Percentiles rank a stretch among this genome's conserved stretches.
Conservation (phyloP, 2,329 filamentous ascomycete species). For the Myriosclerotinia scirpicola region DNA sequence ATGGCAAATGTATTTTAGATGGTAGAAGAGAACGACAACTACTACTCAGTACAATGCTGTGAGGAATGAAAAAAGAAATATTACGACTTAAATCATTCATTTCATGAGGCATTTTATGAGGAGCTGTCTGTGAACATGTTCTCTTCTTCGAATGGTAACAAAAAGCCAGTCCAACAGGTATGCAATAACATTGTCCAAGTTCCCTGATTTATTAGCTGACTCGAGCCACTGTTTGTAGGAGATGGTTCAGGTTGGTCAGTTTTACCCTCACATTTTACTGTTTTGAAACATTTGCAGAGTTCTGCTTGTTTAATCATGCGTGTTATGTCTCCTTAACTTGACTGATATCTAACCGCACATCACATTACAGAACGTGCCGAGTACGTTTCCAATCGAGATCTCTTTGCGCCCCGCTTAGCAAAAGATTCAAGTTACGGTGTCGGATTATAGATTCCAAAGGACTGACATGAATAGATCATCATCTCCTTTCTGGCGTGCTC, state of each 20-base stretch:
- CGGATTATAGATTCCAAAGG: neutral
- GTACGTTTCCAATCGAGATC: constrained; percentile 20
- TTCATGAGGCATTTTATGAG: no score
- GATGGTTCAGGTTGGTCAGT: constrained; percentile 99
- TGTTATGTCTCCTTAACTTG: neutral
- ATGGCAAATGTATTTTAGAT: constrained; percentile 3
- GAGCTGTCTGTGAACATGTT: constrained; percentile 54
- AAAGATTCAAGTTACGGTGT: constrained; percentile 3
- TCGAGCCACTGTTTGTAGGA: constrained; percentile 59
- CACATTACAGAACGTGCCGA: constrained; percentile 21
- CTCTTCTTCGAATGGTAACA: constrained; percentile 62
- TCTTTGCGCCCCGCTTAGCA: constrained; percentile 23
- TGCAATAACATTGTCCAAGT: constrained; percentile 36
- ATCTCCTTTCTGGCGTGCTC: constrained; percentile 83
- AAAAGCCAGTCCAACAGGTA: constrained; percentile 73
- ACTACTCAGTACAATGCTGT: neutral
- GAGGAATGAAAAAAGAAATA: constrained; percentile 4
- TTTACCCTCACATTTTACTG: constrained; percentile 30
- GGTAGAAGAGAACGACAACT: neutral
- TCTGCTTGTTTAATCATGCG: constrained; percentile 12
- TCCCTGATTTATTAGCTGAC: constrained; percentile 25
- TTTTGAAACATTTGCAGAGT: neutral
- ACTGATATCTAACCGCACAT: neutral
- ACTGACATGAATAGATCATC: constrained; percentile 59
- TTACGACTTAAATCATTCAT: neutral